Percentiles rank a stretch among this genome's conserved stretches.
These are phyloP conservation scores for Eucalyptus leucophloia DNA, from an alignment of 345 rosid genomes.

Conservation along the genomic window DNA sequence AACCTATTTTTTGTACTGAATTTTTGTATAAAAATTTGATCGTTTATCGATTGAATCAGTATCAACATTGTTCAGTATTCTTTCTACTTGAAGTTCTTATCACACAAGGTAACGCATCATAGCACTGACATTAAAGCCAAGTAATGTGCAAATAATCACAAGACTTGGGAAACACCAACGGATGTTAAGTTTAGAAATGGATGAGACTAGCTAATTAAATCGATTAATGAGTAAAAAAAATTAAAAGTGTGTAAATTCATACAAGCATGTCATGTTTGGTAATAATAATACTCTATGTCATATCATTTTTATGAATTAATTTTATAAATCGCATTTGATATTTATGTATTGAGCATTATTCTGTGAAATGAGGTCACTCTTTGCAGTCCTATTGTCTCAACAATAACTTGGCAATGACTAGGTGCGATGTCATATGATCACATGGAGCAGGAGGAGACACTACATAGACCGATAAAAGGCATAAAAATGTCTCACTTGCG, in stretches of 20 bases:
- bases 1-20: neutral
- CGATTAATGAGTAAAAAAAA: neutral
- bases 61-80: neutral
- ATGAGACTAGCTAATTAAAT: neutral
- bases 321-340: neutral
- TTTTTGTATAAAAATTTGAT: neutral
- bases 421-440: neutral
- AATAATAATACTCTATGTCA: neutral
- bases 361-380: neutral
- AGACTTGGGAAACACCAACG: neutral
- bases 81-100: neutral
- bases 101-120: neutral
- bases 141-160: neutral
- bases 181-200: neutral
- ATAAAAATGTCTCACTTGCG: neutral
- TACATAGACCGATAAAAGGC: neutral
- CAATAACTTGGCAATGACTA: neutral
- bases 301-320: neutral
- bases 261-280: neutral
- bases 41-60: neutral
- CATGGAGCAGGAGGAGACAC: neutral
- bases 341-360: neutral
- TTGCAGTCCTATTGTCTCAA: neutral
- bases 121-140: neutral
- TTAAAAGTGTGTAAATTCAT: neutral